phyloP scores from a whole-genome alignment of 306 rosid genomes.

The Fragaria nilgerrensis region DNA sequence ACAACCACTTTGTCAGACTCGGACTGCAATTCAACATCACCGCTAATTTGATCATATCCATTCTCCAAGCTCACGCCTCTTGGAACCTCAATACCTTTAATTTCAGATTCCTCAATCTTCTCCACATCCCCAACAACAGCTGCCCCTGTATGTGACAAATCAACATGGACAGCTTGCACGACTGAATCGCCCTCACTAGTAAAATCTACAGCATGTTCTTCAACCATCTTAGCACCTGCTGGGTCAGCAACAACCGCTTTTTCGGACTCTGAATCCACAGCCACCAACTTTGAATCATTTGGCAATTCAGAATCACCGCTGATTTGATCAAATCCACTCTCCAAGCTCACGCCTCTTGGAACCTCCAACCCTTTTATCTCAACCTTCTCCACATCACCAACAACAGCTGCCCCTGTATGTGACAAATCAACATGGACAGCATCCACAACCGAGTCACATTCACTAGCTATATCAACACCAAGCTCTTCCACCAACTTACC shows the following conservation, averaged over 20 bases:
- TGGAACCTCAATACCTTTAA: neutral
- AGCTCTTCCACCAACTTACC: neutral
- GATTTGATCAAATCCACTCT: neutral
- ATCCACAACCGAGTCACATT: neutral
- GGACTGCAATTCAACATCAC: conserved; percentile 24
- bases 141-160: neutral
- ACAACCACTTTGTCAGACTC: conserved; percentile 30
- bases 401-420: neutral
- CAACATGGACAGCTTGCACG: neutral
- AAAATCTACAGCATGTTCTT: neutral
- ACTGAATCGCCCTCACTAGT: neutral
- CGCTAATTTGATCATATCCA: neutral
- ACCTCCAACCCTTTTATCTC: neutral
- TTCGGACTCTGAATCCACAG: conserved; percentile 20
- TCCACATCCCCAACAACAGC: conserved; percentile 8
- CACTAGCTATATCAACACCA: neutral
- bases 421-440: neutral
- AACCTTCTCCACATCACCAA: neutral
- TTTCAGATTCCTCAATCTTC: conserved; percentile 2
- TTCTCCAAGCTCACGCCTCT: neutral
- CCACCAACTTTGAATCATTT: conserved; percentile 18
- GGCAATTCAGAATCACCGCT: conserved; percentile 21
- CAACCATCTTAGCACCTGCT: neutral
- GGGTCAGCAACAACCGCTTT: conserved; percentile 18
- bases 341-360: neutral